Conservation (phyloP, 805 yeast species). For the Pichia exigua region DNA sequence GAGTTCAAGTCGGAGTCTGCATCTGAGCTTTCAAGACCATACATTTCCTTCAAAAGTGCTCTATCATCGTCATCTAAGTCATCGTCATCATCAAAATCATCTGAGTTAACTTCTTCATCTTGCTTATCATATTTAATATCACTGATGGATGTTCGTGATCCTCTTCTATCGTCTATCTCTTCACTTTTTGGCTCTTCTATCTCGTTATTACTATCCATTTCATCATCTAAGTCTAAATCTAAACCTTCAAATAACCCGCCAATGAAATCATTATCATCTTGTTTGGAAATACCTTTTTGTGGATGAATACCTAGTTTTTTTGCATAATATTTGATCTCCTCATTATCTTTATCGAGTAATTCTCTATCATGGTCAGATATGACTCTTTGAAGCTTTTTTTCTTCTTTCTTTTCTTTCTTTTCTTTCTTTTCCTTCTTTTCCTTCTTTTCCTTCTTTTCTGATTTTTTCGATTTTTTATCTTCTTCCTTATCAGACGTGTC, state of each 20-base stretch:
- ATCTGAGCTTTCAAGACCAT: conserved; percentile 22
- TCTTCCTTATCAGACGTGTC: conserved; percentile 13
- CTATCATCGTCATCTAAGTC: conserved; percentile 28
- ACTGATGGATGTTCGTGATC: conserved; percentile 3
- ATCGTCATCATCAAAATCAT: conserved; percentile 27
- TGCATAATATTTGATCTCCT: conserved; percentile 76
- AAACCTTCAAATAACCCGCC: conserved; percentile 77
- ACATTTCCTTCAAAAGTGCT: conserved; percentile 26
- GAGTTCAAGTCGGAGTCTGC: conserved; percentile 17
- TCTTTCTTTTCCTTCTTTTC: not conserved
- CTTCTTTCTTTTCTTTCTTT: conserved; percentile 4
- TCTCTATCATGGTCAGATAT: conserved; percentile 39
- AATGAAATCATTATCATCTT: conserved; percentile 66
- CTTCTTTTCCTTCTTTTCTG: not conserved
- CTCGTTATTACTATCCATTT: conserved; percentile 13
- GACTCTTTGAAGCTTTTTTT: conserved; percentile 9
- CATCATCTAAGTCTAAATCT: conserved; percentile 33
- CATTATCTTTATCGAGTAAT: conserved; percentile 53
- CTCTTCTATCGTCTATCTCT: not conserved
- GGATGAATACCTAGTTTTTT: conserved; percentile 65
- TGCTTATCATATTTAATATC: conserved; percentile 18
- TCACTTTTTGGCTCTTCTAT: conserved; percentile 11
- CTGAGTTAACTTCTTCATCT: conserved; percentile 22
- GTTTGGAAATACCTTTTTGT: conserved; percentile 43
- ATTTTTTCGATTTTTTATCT: conserved; percentile 6